phyloP scores from a whole-genome alignment of 1,139 yeast genomes.

The Waltiozyma sp. region DNA sequence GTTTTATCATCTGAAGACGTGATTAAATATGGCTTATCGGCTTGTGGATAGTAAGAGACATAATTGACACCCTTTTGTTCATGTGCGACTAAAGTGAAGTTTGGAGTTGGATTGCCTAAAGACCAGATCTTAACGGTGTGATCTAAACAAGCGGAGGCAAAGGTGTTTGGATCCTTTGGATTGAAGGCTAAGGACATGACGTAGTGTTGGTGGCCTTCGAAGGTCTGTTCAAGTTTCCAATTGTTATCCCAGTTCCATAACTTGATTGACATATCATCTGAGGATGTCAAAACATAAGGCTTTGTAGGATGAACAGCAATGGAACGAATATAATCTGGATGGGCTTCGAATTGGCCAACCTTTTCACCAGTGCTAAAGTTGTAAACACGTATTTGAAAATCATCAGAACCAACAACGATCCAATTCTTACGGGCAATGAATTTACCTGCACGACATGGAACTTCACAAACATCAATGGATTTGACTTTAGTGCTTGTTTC shows the following conservation, averaged over 20 bases:
- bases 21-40: slow-evolving; percentile 91
- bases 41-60: slow-evolving; percentile 93
- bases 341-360: slow-evolving; percentile 92
- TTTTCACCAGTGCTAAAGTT: slow-evolving; percentile 94
- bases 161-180: slow-evolving; percentile 95
- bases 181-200: slow-evolving; percentile 92
- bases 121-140: slow-evolving; percentile 97
- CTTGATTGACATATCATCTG: slow-evolving; percentile 86
- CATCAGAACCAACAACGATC: slow-evolving; percentile 95
- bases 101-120: slow-evolving; percentile 78
- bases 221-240: slow-evolving; percentile 85
- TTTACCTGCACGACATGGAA: slow-evolving; percentile 93
- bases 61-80: slow-evolving; percentile 90
- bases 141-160: slow-evolving; percentile 94
- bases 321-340: slow-evolving; percentile 90
- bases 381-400: slow-evolving; percentile 84
- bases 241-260: slow-evolving; percentile 96
- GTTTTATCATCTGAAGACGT: slow-evolving; percentile 91
- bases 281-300: slow-evolving; percentile 79
- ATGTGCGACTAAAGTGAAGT: slow-evolving; percentile 85
- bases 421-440: slow-evolving; percentile 95
- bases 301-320: slow-evolving; percentile 91
- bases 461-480: slow-evolving; percentile 78
- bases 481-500: slow-evolving; percentile 61
- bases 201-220: slow-evolving; percentile 93